Evolutionary conservation across 495 filamentous ascomycete genomes (phyloP), one percentile per base, ranked within the genome.

Genomic region (Xanthoparmelia taractica): DNA sequence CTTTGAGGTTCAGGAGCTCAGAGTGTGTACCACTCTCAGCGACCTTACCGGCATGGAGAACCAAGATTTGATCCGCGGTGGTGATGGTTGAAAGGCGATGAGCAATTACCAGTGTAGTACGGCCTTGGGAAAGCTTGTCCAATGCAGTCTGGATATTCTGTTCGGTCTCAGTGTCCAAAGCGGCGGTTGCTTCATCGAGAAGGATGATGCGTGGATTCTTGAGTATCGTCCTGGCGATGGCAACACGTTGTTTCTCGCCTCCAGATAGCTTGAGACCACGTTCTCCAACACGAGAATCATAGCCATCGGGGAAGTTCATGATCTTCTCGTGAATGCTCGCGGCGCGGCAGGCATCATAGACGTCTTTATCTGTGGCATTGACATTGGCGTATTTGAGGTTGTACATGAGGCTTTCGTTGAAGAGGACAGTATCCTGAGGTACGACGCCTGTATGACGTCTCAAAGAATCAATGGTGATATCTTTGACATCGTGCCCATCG

Each of bases 271-370:
- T 86, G 17, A 97, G 80, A 27, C 94, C 94, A 55, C 94, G 91
- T 74, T 98, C 94, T 67, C 94, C 94, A 29, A 98, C 94, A 73
- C 89, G 92, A 40, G 95, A 96, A 38, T 86, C 74, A 71, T 98
- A 98, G 8, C 86, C 85, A 69, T 98, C 94, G 0, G 95, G 93
- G 79, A 98, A 97, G 38, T 82, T 82, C 74, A 96, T 72, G 69
- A 98, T 98, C 72, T 92, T 92, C 60, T 98, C 94, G 68, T 98
- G 94, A 65, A 98, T 98, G 69, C 88, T 91, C 37, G 94, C 94
- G 1, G 92, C 90, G 54, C 87, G 81, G 71, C 93, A 97, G 8
- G 94, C 94, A n/a, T 85, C 86, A 66, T 83, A 90, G 4, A 98
- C 87, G 37, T 96, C 86, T 66, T 93, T 92, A 64, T 97, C 89